A percentile compares a stretch with the other conserved stretches of the same genome.
Conservation (phyloP, 352 stramenopile species). For the Blastocystis sp. region DNA sequence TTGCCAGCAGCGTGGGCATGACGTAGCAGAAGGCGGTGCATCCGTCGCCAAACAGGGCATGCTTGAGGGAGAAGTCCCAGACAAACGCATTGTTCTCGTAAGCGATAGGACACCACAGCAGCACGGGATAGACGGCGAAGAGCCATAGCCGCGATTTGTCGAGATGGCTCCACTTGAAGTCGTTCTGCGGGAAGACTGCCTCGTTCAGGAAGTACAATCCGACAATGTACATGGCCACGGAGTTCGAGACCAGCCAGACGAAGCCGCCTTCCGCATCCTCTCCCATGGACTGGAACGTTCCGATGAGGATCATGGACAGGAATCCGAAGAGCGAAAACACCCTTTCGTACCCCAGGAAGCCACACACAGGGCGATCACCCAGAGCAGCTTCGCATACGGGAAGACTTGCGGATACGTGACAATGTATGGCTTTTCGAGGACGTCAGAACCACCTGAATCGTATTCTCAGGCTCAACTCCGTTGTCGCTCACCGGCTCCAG, state of each 20-base stretch:
- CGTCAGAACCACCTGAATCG: background rate
- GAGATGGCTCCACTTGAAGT: background rate
- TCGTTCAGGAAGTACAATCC: conserved; percentile 30
- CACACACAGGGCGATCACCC: conserved; percentile 22
- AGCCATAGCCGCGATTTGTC: conserved; percentile 2
- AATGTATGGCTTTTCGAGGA: conserved; percentile 7
- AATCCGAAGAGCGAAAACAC: conserved; percentile 56
- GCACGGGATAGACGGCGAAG: conserved; percentile 1
- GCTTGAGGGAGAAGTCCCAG: conserved; percentile 54
- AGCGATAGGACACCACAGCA: conserved; percentile 37
- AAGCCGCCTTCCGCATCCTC: conserved; percentile 37
- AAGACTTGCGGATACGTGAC: conserved; percentile 9
- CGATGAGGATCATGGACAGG: conserved; percentile 32
- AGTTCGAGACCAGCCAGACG: conserved; percentile 49
- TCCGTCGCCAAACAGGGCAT: background rate
- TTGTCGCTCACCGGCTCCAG: conserved; percentile 32
- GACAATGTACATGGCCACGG: conserved; percentile 17
- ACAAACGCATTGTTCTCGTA: background rate
- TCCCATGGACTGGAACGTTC: conserved; percentile 30
- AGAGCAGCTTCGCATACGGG: conserved; percentile 8
- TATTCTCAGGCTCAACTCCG: conserved; percentile 10
- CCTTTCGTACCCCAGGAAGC: conserved; percentile 2
- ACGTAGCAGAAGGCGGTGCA: conserved; percentile 27
- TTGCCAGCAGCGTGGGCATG: background rate
- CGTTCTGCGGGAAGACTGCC: background rate